Base-by-base conservation (phyloP, 2,329 filamentous ascomycete species). In the Colletotrichum somersetense region DNA sequence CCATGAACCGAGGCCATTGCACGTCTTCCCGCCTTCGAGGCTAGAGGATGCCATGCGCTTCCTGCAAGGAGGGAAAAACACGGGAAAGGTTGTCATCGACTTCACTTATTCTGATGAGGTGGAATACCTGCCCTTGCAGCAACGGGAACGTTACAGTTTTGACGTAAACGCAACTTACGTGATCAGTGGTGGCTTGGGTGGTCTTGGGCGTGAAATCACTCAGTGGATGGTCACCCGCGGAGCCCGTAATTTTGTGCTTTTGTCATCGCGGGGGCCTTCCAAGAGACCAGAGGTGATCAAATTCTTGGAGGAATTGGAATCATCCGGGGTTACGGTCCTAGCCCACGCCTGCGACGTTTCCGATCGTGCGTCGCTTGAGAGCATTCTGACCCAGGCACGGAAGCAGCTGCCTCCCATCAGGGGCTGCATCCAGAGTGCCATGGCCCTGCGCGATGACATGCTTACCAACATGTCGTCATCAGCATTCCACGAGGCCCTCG, bases 381-480 rank as follows among this genome's bases (percentile, higher is more conserved):
- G 40, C 40, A 16, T 42, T 16, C 40, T 42, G 40, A 16, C 40
- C 40, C 40, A 42, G 40, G 40, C 40, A 16, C 40, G 40, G 40
- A 16, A 42, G 40, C 12, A 42, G 40, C 1, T 79, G 74, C 78
- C 78, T 5, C 63, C 73, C 0, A 75, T 82, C 48, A 76, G 73
- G 14, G 82, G 82, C 1, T 75, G 79, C 1, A 75, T 84, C 14
- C 81, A 83, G 55, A 81, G 79, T 38, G 81, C 81, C 0, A 81
- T 79, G 16, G 78, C 53, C 2, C 35, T 66, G 0, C 63, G 83
- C 62, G 88, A 89, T 72, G 78, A 80, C 1, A 76, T 85, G 1
- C 88, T 87, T 67, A 79, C 83, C 20, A 83, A 83, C 72, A 88
- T 89, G 86, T 80, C 79, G 0, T 82, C 80, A 79, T 84, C 59